phyloP scores from a whole-genome alignment of 2,329 filamentous ascomycete species.

The Clarireedia paspali region DNA sequence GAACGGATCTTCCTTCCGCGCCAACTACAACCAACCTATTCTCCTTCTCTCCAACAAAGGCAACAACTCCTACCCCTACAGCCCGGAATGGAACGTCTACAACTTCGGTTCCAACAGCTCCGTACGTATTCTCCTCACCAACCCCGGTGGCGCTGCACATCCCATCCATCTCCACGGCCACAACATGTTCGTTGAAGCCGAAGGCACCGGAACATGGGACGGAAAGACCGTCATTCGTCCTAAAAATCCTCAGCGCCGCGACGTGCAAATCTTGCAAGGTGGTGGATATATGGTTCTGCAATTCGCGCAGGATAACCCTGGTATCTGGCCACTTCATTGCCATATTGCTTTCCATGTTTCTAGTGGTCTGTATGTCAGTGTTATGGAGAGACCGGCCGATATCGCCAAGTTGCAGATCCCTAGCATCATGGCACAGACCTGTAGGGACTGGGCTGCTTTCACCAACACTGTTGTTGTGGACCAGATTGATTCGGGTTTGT shows the following conservation, averaged over 20 bases:
- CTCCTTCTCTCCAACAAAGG: constrained; percentile 45
- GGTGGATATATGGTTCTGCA: constrained; percentile 36
- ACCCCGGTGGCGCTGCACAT: constrained; percentile 44
- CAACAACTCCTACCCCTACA: constrained; percentile 41
- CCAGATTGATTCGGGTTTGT: constrained; percentile 44
- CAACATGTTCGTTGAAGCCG: constrained; percentile 59
- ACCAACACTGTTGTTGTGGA: constrained; percentile 39
- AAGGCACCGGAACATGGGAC: constrained; percentile 31
- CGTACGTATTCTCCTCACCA: constrained; percentile 44
- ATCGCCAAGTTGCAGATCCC: constrained; percentile 37
- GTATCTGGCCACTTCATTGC: constrained; percentile 43
- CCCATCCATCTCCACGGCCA: constrained; percentile 65
- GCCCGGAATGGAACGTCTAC: constrained; percentile 45
- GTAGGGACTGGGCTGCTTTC: constrained; percentile 42
- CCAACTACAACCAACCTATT: constrained; percentile 45
- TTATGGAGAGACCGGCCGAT: constrained; percentile 29
- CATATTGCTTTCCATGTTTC: constrained; percentile 43
- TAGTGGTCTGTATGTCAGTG: constrained; percentile 32
- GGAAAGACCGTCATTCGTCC: constrained; percentile 30
- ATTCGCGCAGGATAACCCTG: constrained; percentile 42
- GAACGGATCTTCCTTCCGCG: constrained; percentile 42
- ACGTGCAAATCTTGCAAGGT: constrained; percentile 36
- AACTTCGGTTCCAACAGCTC: constrained; percentile 46
- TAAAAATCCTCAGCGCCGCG: constrained; percentile 42
- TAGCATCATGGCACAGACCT: constrained; percentile 41